phyloP scores from a whole-genome alignment of 2,329 filamentous ascomycete genomes.

The Cladosporium velox region DNA sequence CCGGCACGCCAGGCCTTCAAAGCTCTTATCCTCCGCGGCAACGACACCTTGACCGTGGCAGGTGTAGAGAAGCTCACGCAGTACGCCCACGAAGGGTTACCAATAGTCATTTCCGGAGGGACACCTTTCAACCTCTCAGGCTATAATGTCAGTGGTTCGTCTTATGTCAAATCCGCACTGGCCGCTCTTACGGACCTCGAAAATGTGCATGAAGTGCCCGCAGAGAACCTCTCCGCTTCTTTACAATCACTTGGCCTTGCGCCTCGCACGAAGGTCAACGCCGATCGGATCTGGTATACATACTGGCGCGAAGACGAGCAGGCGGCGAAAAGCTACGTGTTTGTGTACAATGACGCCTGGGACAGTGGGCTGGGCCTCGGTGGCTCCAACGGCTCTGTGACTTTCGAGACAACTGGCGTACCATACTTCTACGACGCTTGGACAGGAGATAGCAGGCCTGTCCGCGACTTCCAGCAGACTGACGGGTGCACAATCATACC shows the following conservation, averaged over 20 bases:
- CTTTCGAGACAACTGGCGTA: slow-evolving; percentile 35
- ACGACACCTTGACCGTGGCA: slow-evolving; percentile 41
- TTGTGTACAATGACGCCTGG: slow-evolving; percentile 45
- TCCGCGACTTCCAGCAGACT: slow-evolving; percentile 39
- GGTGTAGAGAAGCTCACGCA: slow-evolving; percentile 40
- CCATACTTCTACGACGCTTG: slow-evolving; percentile 48
- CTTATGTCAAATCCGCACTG: slow-evolving; percentile 29
- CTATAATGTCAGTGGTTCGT: slow-evolving; percentile 23
- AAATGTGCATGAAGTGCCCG: slow-evolving; percentile 42
- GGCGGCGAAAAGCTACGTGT: slow-evolving; percentile 40
- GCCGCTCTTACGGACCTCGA: slow-evolving; percentile 28
- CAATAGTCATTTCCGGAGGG: slow-evolving; percentile 46
- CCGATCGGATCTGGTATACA: slow-evolving; percentile 39
- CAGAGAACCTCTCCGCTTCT: slow-evolving; percentile 36
- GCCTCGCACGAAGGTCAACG: slow-evolving; percentile 36
- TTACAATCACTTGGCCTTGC: slow-evolving; percentile 37
- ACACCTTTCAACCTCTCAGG: slow-evolving; percentile 33
- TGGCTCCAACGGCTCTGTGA: slow-evolving; percentile 30
- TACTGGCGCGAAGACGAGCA: slow-evolving; percentile 39
- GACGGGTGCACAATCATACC: slow-evolving; percentile 37
- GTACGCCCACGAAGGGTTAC: slow-evolving; percentile 44
- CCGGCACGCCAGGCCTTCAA: slow-evolving; percentile 45
- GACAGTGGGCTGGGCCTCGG: slow-evolving; percentile 25
- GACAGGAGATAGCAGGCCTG: slow-evolving; percentile 41
- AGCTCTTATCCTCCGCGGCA: slow-evolving; percentile 44